A percentile compares a stretch with the other conserved stretches of the same genome.
Conservation (phyloP, 495 filamentous ascomycete species). For the Neurospora africana region DNA sequence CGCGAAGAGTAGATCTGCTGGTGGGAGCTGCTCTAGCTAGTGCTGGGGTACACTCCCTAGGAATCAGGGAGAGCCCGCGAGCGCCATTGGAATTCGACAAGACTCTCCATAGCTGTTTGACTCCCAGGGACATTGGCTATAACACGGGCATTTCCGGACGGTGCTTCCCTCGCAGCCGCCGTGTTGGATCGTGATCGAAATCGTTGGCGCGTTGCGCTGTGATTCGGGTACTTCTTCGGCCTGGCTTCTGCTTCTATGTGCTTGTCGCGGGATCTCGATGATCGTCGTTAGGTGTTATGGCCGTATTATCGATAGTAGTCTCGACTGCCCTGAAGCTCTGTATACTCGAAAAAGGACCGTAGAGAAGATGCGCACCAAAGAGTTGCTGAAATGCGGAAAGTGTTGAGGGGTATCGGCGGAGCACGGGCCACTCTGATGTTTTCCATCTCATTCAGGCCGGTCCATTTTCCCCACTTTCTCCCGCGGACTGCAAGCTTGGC, state of each 20-base stretch:
- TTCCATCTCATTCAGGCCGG: no score
- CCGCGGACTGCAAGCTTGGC: not conserved
- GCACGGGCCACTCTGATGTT: not conserved
- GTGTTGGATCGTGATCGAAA: not conserved
- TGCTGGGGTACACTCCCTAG: slow-evolving; percentile 15
- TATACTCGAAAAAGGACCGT: not conserved
- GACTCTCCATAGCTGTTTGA: slow-evolving; percentile 27
- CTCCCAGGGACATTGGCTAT: slow-evolving; percentile 37
- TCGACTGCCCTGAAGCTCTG: not conserved
- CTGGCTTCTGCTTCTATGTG: not conserved
- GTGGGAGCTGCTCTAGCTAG: not conserved
- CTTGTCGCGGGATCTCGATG: not conserved
- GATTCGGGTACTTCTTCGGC: not conserved
- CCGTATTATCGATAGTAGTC: not conserved
- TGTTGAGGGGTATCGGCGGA: not conserved
- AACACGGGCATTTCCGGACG: slow-evolving; percentile 15
- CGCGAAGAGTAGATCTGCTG: not conserved
- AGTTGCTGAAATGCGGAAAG: not conserved
- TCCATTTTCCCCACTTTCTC: not conserved
- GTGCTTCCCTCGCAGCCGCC: not conserved
- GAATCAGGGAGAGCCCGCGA: slow-evolving; percentile 24
- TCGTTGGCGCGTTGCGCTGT: not conserved
- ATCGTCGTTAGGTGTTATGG: not conserved
- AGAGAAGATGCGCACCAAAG: not conserved
- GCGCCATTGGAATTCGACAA: slow-evolving; percentile 11